Conservation (phyloP, 2,329 filamentous ascomycete species). For the Fusarium tanahbumbuense region DNA sequence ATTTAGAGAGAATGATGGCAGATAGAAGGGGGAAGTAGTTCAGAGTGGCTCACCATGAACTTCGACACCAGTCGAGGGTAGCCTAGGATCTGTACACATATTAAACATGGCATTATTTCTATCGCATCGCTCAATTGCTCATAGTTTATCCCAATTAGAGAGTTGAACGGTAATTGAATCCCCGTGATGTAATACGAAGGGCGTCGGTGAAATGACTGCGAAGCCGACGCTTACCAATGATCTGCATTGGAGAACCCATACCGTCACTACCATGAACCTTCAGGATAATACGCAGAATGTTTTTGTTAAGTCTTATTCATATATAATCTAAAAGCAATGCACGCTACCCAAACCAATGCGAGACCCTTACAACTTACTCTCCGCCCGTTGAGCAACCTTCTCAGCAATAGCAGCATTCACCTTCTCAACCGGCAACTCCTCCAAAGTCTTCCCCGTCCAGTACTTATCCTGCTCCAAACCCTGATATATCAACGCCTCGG, state of each 20-base stretch:
- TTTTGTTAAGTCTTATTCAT: no score
- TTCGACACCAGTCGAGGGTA: neutral
- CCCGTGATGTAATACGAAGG: neutral
- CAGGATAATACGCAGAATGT: no score
- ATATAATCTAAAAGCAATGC: conserved; percentile 16
- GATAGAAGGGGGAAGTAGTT: neutral
- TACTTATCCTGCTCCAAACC: conserved; percentile 74
- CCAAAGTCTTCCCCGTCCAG: conserved; percentile 73
- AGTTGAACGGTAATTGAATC: no score
- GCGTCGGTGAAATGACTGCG: neutral
- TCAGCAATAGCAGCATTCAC: conserved; percentile 42
- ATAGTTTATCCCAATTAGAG: neutral
- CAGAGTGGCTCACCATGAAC: neutral
- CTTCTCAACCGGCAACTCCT: conserved; percentile 58
- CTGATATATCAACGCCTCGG: conserved; percentile 82
- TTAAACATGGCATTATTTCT: neutral
- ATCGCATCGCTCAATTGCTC: neutral
- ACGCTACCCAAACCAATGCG: conserved; percentile 13
- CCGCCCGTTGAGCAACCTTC: conserved; percentile 44
- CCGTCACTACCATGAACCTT: no score
- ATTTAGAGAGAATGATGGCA: no score
- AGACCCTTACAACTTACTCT: conserved; percentile 30
- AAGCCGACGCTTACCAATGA: no score
- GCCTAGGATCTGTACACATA: neutral
- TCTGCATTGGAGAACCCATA: no score